These are phyloP conservation scores for Mucor saturninus DNA, from an alignment of 371 early-diverging fungal species.

Conservation along the genomic window DNA sequence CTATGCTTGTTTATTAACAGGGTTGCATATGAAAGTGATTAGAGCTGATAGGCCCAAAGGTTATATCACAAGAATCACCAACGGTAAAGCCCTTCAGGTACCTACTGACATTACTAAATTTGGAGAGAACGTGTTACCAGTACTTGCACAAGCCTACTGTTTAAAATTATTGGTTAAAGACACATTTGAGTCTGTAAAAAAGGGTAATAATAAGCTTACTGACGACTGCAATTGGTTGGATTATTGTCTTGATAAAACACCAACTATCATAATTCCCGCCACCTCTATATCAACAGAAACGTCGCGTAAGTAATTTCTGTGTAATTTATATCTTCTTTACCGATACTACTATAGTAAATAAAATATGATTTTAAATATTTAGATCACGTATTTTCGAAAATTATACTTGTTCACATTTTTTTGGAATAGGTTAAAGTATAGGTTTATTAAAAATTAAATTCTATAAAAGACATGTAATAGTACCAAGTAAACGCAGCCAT, in stretches of 20 bases:
- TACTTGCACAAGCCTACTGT: slow-evolving; percentile 19
- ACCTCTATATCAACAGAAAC: too few species aligned
- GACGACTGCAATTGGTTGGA: slow-evolving; percentile 19
- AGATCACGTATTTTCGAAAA: too few species aligned
- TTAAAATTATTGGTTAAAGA: slow-evolving; percentile 21
- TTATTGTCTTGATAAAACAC: slow-evolving; percentile 17
- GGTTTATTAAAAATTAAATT: too few species aligned
- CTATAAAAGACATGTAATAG: too few species aligned
- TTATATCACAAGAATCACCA: slow-evolving; percentile 18
- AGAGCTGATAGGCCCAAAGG: slow-evolving; percentile 19
- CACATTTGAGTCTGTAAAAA: slow-evolving; percentile 10
- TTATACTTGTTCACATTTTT: too few species aligned
- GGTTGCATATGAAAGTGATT: slow-evolving; percentile 21
- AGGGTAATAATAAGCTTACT: slow-evolving; percentile 4
- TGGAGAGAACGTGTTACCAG: slow-evolving; percentile 20
- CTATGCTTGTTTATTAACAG: slow-evolving; percentile 15
- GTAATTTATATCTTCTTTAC: too few species aligned
- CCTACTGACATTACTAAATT: slow-evolving; percentile 19
- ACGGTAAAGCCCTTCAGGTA: slow-evolving; percentile 13
- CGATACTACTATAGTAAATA: too few species aligned
- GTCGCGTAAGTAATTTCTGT: too few species aligned
- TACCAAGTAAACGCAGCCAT: too few species aligned
- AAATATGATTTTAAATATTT: too few species aligned
- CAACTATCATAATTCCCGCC: too few species aligned
- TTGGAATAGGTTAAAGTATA: too few species aligned